phyloP scores from a whole-genome alignment of 108 stramenopile species.

The Cyclostephanos invisitatus region DNA sequence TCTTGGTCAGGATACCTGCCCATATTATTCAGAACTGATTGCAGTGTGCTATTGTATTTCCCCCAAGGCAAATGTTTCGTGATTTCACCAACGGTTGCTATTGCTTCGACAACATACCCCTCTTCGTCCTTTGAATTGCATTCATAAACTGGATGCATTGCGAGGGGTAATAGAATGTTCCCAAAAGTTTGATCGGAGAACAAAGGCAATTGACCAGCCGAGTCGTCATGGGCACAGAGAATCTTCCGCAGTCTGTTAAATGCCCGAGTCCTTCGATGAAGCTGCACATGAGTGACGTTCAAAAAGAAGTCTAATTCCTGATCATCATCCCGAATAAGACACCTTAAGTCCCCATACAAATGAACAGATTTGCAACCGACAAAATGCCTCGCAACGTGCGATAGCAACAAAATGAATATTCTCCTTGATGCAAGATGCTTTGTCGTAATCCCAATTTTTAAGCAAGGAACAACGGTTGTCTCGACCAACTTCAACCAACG shows the following conservation, averaged over 20 bases:
- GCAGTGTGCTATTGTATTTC: conserved; percentile 73
- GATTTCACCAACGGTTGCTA: conserved; percentile 80
- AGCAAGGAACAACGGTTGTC: conserved; percentile 57
- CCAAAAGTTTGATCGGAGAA: conserved; percentile 66
- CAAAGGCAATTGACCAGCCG: background rate
- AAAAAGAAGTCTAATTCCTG: conserved; percentile 94
- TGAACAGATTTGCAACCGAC: conserved; percentile 42
- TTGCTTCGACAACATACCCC: conserved; percentile 69
- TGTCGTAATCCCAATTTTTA: conserved; percentile 61
- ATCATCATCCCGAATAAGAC: conserved; percentile 73
- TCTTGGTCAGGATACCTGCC: conserved; percentile 77
- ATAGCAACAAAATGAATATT: conserved; percentile 64
- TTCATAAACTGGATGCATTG: conserved; percentile 86
- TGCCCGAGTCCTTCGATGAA: conserved; percentile 90
- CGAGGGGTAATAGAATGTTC: conserved; percentile 85
- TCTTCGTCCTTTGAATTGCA: conserved; percentile 75
- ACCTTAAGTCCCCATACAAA: conserved; percentile 76
- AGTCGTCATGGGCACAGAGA: conserved; percentile 30
- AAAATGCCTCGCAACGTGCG: conserved; percentile 61
- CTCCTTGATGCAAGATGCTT: conserved; percentile 51
- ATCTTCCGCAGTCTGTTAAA: conserved; percentile 73
- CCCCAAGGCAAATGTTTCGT: conserved; percentile 79
- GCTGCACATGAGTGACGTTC: conserved; percentile 93
- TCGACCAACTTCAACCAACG: conserved; percentile 71
- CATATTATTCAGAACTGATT: conserved; percentile 69